phyloP scores from a whole-genome alignment of 1,139 yeast species.

The Yamadazyma trypodendri region DNA sequence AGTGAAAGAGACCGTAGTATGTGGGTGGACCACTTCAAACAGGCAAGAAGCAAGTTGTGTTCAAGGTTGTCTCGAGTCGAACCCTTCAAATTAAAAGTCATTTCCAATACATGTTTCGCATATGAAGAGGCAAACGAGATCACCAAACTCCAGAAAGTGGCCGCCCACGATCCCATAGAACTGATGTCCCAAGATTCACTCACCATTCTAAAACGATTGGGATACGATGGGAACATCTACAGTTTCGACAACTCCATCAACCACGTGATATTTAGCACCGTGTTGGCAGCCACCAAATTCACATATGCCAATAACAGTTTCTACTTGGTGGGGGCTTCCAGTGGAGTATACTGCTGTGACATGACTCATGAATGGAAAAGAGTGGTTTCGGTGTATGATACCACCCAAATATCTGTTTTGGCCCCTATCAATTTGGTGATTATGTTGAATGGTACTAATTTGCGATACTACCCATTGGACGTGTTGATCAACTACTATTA shows the following conservation, averaged over 20 bases:
- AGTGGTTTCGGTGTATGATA: constrained; percentile 52
- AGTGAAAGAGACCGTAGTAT: constrained; percentile 52
- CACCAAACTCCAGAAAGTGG: constrained; percentile 56
- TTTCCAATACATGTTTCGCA: constrained; percentile 64
- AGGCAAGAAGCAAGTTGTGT: constrained; percentile 55
- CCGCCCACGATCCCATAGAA: constrained; percentile 64
- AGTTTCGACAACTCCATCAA: constrained; percentile 21
- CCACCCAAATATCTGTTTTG: constrained; percentile 62
- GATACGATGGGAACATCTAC: constrained; percentile 30
- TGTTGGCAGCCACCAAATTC: constrained; percentile 29
- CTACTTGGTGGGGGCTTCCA: constrained; percentile 33
- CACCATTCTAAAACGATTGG: constrained; percentile 20
- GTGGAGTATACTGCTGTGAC: constrained; percentile 50
- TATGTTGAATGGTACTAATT: constrained; percentile 55
- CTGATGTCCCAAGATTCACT: constrained; percentile 35
- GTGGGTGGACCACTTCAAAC: constrained; percentile 59
- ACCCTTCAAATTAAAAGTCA: constrained; percentile 52
- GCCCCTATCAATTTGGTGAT: constrained; percentile 58
- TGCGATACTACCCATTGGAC: constrained; percentile 61
- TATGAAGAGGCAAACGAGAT: constrained; percentile 59
- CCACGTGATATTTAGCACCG: constrained; percentile 28
- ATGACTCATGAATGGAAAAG: constrained; percentile 58
- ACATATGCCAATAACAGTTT: constrained; percentile 24
- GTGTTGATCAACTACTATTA: constrained; percentile 40
- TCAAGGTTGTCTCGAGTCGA: constrained; percentile 45